Evolutionary conservation across 495 filamentous ascomycete species (phyloP).

Genomic region (Aspergillus ostianus): DNA sequence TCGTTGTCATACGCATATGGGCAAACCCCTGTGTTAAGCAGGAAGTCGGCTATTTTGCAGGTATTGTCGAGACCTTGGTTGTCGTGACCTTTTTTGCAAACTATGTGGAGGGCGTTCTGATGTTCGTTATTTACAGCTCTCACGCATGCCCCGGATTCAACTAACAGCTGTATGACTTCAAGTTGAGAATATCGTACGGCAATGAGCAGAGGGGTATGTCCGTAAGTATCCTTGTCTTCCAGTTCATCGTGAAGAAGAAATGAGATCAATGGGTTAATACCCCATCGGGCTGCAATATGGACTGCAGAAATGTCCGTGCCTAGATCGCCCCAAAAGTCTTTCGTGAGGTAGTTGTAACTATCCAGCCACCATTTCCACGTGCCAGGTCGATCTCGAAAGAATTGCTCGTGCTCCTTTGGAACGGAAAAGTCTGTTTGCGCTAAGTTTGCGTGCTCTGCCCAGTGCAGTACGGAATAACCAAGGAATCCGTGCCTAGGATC

Average conservation of each 20-base stretch:
- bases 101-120: constrained; percentile 3
- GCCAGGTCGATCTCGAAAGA: neutral
- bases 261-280: neutral
- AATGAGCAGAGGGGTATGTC: neutral
- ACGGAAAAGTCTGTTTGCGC: neutral
- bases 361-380: neutral
- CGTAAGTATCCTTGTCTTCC: neutral
- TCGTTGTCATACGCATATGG: constrained; percentile 4
- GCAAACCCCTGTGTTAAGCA: constrained; percentile 4
- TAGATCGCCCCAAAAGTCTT: neutral
- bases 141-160: constrained; percentile 2
- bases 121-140: constrained; percentile 3
- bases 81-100: neutral
- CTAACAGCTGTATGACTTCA: neutral
- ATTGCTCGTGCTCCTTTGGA: neutral
- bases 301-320: neutral
- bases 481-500: constrained; percentile 3
- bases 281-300: neutral
- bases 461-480: constrained; percentile 5
- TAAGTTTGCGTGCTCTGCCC: constrained; percentile 3
- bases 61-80: neutral
- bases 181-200: constrained; percentile 2
- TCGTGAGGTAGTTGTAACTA: neutral
- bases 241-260: neutral
- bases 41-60: neutral